These are phyloP conservation scores for Xylariaceae sp. DNA, from an alignment of 2,329 filamentous ascomycete species.

Conservation along the genomic window DNA sequence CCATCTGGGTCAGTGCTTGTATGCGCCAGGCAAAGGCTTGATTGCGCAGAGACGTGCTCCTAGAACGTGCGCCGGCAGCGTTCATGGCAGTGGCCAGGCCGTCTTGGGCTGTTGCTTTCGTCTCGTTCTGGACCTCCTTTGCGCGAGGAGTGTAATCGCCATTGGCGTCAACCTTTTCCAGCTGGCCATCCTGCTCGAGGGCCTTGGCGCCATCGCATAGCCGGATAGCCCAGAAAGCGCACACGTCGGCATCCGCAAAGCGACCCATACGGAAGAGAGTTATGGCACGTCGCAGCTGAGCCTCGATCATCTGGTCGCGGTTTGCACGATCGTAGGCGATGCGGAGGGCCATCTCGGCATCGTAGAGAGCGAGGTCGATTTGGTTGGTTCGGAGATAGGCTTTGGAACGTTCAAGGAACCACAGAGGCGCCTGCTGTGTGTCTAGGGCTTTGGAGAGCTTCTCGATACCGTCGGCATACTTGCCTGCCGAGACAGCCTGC, in stretches of 20 bases:
- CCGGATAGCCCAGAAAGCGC: slow-evolving; percentile 57
- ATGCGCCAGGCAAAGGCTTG: slow-evolving; percentile 45
- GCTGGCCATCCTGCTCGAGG: slow-evolving; percentile 37
- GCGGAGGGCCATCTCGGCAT: slow-evolving; percentile 63
- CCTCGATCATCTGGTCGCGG: slow-evolving; percentile 71
- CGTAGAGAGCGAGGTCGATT: slow-evolving; percentile 60
- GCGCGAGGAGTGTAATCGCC: slow-evolving; percentile 46
- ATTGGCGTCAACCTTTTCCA: slow-evolving; percentile 39
- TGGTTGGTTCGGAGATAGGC: slow-evolving; percentile 65
- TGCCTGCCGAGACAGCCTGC: slow-evolving; percentile 55
- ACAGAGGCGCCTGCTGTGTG: slow-evolving; percentile 63
- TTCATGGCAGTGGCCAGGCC: slow-evolving; percentile 26
- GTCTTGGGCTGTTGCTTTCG: slow-evolving; percentile 16
- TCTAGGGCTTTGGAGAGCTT: slow-evolving; percentile 65
- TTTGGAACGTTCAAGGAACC: slow-evolving; percentile 77
- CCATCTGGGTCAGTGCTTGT: slow-evolving; percentile 45
- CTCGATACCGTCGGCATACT: slow-evolving; percentile 64
- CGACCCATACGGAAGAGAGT: slow-evolving; percentile 65
- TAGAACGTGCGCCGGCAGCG: slow-evolving; percentile 15
- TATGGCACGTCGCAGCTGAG: slow-evolving; percentile 75
- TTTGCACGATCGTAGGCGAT: slow-evolving; percentile 64
- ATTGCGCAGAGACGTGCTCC: slow-evolving; percentile 32
- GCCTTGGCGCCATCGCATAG: slow-evolving; percentile 39
- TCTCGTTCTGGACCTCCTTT: slow-evolving; percentile 31
- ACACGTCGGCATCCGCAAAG: slow-evolving; percentile 70